phyloP scores from a whole-genome alignment of 805 yeast genomes.

The Jamesozyma piceae region DNA sequence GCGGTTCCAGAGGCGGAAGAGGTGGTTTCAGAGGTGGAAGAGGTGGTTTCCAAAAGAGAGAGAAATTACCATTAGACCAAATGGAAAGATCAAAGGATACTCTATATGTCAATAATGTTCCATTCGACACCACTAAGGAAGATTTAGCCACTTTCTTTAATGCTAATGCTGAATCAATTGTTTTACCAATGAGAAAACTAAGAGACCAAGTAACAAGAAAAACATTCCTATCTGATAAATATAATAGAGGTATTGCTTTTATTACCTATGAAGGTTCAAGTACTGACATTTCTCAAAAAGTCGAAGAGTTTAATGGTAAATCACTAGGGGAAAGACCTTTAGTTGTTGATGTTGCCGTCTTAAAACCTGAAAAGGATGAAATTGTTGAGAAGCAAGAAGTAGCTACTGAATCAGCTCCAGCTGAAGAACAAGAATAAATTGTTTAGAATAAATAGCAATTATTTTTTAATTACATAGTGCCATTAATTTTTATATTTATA shows the following conservation, averaged over 20 bases:
- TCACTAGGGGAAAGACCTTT: conserved; percentile 57
- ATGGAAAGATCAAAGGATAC: conserved; percentile 40
- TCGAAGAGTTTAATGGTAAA: conserved; percentile 58
- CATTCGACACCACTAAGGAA: conserved; percentile 50
- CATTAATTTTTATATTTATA: too few species aligned
- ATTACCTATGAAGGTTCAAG: conserved; percentile 37
- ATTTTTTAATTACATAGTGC: not conserved
- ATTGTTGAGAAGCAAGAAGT: conserved; percentile 11
- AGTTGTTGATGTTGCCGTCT: conserved; percentile 61
- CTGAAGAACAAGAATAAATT: not conserved
- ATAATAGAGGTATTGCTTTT: conserved; percentile 51
- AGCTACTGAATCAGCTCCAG: not conserved
- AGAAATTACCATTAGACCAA: conserved; percentile 31
- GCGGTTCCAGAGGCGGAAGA: conserved; percentile 8
- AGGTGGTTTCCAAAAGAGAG: conserved; percentile 21
- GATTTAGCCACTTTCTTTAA: conserved; percentile 47
- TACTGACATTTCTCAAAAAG: conserved; percentile 39
- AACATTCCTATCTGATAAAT: conserved; percentile 31
- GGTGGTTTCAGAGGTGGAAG: conserved; percentile 13
- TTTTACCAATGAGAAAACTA: conserved; percentile 41
- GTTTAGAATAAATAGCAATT: not conserved
- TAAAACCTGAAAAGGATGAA: conserved; percentile 25
- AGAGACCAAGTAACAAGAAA: conserved; percentile 27
- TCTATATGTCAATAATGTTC: conserved; percentile 53
- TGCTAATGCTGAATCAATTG: conserved; percentile 38